Percentiles rank a stretch among this genome's conserved stretches.
Evolutionary conservation across 768 basidiomycete species (phyloP).

Genomic region (Roridomyces roridus): DNA sequence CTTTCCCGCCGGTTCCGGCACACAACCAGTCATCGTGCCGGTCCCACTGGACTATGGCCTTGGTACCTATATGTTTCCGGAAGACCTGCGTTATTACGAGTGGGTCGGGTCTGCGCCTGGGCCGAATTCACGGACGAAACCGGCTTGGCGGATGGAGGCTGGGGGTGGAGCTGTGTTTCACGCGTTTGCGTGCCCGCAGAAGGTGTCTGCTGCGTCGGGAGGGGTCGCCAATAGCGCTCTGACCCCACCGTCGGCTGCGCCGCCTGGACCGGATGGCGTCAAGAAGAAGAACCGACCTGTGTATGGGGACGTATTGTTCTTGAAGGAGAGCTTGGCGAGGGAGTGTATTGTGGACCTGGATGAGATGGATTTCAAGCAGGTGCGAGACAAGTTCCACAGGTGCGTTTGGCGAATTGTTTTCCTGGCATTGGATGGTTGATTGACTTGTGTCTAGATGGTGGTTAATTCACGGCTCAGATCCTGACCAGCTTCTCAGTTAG

Average conservation of each 20-base stretch:
- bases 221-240: slow-evolving; percentile 2
- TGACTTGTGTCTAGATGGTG: slow-evolving; percentile 16
- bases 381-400: slow-evolving; percentile 16
- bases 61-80: slow-evolving; percentile 15
- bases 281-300: background rate
- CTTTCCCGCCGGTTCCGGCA: slow-evolving; percentile 8
- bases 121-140: background rate
- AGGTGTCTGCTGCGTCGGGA: slow-evolving; percentile 5
- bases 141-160: slow-evolving; percentile 16
- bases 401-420: background rate
- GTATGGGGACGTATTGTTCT: slow-evolving; percentile 14
- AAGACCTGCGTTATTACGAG: slow-evolving; percentile 9
- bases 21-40: slow-evolving; percentile 15
- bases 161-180: slow-evolving; percentile 6
- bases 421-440: background rate
- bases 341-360: slow-evolving; percentile 18
- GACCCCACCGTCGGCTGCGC: too few relatives aligned
- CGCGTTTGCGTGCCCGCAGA: slow-evolving; percentile 4
- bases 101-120: slow-evolving; percentile 2
- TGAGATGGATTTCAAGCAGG: slow-evolving; percentile 13
- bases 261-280: background rate
- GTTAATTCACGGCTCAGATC: slow-evolving; percentile 15
- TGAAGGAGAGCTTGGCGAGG: slow-evolving; percentile 11
- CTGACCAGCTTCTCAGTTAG: slow-evolving; percentile 10
- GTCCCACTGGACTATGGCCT: slow-evolving; percentile 17